Conservation (phyloP, 805 yeast genomes). For the Hanseniaspora meyeri region DNA sequence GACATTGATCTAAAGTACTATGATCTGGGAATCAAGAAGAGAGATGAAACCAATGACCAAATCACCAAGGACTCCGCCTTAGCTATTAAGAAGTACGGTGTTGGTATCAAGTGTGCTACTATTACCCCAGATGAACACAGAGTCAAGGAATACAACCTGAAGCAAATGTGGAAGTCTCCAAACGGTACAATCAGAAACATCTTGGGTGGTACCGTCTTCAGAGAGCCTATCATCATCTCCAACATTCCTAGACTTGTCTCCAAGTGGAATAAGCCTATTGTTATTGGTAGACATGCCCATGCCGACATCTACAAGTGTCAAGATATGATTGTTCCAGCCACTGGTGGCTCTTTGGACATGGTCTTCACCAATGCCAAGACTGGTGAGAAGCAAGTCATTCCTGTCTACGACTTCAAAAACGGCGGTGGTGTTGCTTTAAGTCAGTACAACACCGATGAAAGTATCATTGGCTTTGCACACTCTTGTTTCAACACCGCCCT, state of each 20-base stretch:
- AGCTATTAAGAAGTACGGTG: conserved; percentile 63
- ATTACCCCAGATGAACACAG: conserved; percentile 75
- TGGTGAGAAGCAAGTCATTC: conserved; percentile 28
- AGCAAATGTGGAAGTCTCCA: conserved; percentile 78
- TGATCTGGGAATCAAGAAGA: conserved; percentile 54
- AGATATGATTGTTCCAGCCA: conserved; percentile 50
- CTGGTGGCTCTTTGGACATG: conserved; percentile 53
- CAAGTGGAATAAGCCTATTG: conserved; percentile 70
- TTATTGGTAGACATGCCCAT: conserved; percentile 76
- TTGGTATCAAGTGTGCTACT: conserved; percentile 75
- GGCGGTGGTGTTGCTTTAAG: conserved; percentile 61
- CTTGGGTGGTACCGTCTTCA: conserved; percentile 69
- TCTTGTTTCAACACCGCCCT: conserved; percentile 68
- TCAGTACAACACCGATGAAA: conserved; percentile 74
- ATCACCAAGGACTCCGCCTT: conserved; percentile 69
- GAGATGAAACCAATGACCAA: conserved; percentile 62
- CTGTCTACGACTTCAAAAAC: conserved; percentile 51
- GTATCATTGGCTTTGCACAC: conserved; percentile 66
- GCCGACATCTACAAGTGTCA: conserved; percentile 80
- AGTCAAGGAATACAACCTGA: conserved; percentile 59
- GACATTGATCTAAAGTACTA: conserved; percentile 66
- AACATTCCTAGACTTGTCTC: conserved; percentile 67
- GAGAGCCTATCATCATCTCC: conserved; percentile 72
- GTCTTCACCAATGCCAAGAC: conserved; percentile 51
- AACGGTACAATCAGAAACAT: conserved; percentile 76